Conservation (phyloP, 148 eudicot species). For the Arctostaphylos glauca region DNA sequence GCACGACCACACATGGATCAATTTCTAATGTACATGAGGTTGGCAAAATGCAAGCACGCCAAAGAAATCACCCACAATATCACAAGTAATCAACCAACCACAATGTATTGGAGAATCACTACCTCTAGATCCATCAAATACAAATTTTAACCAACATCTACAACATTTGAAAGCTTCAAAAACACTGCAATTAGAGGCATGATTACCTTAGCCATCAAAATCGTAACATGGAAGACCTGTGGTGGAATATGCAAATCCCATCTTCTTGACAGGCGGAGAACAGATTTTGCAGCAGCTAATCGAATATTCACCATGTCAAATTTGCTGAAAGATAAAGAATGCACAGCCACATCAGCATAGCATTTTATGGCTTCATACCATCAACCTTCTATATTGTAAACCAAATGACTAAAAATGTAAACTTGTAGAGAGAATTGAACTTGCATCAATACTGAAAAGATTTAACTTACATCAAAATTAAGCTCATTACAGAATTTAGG, state of each 20-base stretch:
- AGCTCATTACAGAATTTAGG: too few relatives aligned
- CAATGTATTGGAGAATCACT: too few relatives aligned
- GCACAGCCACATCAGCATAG: constrained; percentile 9
- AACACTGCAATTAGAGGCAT: neutral
- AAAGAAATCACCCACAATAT: neutral
- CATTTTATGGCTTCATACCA: too few relatives aligned
- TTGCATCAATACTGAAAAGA: neutral
- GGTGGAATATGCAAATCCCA: constrained; percentile 91
- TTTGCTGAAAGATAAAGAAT: constrained; percentile 46
- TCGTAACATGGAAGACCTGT: constrained; percentile 52
- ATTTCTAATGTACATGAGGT: neutral
- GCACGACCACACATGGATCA: too few relatives aligned
- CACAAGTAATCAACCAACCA: neutral
- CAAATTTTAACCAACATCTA: neutral
- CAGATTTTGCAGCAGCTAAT: constrained; percentile 87
- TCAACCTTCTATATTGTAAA: neutral
- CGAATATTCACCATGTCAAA: constrained; percentile 48
- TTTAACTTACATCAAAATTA: too few relatives aligned
- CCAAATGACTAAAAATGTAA: neutral
- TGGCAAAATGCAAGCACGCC: constrained; percentile 2
- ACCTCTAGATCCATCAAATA: neutral
- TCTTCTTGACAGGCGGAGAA: constrained; percentile 78
- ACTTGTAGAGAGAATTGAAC: neutral
- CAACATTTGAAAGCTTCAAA: neutral
- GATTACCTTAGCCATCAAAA: constrained; percentile 75